Base-by-base conservation (phyloP, 495 filamentous ascomycete species). In the Parachaetomium inaequale region DNA sequence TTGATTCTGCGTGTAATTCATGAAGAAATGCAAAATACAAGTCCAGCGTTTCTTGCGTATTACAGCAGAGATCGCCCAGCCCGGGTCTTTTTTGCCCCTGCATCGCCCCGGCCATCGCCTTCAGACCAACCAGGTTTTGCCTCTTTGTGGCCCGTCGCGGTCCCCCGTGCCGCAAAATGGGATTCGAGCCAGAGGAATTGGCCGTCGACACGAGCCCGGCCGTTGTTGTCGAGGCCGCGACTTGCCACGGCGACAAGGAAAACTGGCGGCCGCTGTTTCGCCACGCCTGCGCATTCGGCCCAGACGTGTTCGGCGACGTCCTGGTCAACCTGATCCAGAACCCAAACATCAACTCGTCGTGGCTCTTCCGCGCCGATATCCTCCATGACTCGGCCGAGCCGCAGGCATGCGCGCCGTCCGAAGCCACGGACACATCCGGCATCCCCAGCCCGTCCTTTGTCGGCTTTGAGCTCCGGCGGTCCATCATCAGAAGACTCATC, bases 341-440 rank as follows among this genome's bases (percentile, higher is more conserved):
- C 72, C 92, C 93, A 8, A 95, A 96, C 63, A 83, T 93, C 78
- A 93, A 89, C 63, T 90, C 89, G 3, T 87, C 80, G 17, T 87
- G 87, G 79, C 81, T 96, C 3, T 92, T 95, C 69, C 85, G 93
- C 23, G 92, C 93, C 12, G 92, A 97, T 74, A 90, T 96, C 49
- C 79, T 91, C 28, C 79, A 88, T 64, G 66, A 76, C 74, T 47
- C 65, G 61, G 63, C 82, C 64, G 63, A 66, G 62, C 12, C 58
- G 19, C 66, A 70, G 42, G 10, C 32, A 19, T 21, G 43, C 32
- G 23, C 55, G 28, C n/a, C 62, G 31, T 19, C 50, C n/a, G 49
- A 32, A 51, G 40, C 21, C 19, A 3, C 46, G 4, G 23, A 38
- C 26, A 19, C 25, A 11, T 34, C 53, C n/a, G 19, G n/a, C 19